Evolutionary conservation across 2,329 filamentous ascomycete species (phyloP), one percentile per base, ranked within the genome.

Genomic region (Fusarium sp.): DNA sequence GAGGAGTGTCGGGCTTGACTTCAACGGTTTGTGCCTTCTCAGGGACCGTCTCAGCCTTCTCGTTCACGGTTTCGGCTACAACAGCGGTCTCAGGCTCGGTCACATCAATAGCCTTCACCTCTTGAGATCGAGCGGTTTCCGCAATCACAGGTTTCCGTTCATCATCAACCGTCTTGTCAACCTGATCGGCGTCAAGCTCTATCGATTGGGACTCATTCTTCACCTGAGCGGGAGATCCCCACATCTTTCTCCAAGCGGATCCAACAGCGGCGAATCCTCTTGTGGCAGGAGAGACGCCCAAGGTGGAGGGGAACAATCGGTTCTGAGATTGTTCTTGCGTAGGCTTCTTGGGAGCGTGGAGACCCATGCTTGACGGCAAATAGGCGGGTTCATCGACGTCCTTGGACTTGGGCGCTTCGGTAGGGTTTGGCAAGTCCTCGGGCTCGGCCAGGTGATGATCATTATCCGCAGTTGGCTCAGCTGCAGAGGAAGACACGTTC

Each of bases 241-340:
- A 76, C 69, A 76, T 72, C 35, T 66, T 75, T 43, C 65, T 73
- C 60, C 76, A 76, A 27, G 66, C 66, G 48, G 69, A 72, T 10
- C 68, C 68, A 18, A 64, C 20, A 20, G 61, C 69, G 14, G 60
- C 65, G n/a, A 76, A 71, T 35, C 74, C 69, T 39, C 69, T 69
- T 11, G 73, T 63, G 16, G 67, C 65, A 27, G 76, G 76, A 22
- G 76, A 67, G 22, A 62, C 68, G 14, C 76, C 67, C 13, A 76
- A 67, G 13, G 76, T 69, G n/a, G 74, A 74, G 33, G 76, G 73
- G 35, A 77, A 78, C 62, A 76, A 78, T 56, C 67, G 68, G 16
- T 41, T 74, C 33, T 69, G 64, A n/a, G 52, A 33, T 31, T 68
- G 68, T n/a, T 69, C 70, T 39, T 72, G 73, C 29, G 27, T 45